These are phyloP conservation scores for Euphorbia celastroides DNA, from an alignment of 441 rosid genomes.

Conservation along the genomic window DNA sequence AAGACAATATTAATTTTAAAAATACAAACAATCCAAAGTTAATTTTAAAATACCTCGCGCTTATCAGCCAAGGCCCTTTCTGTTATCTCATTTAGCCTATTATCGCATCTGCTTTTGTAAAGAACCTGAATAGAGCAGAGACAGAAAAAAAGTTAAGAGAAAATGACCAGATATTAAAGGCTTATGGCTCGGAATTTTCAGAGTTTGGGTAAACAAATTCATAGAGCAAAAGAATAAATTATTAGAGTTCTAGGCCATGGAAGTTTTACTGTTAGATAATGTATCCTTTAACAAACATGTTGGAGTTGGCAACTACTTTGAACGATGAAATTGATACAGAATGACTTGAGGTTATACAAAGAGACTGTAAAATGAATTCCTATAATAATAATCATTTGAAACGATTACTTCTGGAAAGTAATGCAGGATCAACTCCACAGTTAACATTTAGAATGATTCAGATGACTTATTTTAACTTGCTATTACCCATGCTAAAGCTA, in stretches of 20 bases:
- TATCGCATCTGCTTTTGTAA: slow-evolving; percentile 94
- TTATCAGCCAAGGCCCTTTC: slow-evolving; percentile 93
- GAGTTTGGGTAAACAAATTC: background rate
- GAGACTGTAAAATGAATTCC: background rate
- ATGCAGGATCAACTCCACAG: too few relatives aligned
- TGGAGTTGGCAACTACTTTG: background rate
- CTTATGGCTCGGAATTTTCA: background rate
- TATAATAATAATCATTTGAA: background rate
- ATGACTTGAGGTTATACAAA: background rate
- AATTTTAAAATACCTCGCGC: slow-evolving; percentile 61
- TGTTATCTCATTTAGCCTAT: slow-evolving; percentile 81
- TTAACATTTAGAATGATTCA: background rate
- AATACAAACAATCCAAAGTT: slow-evolving; percentile 10
- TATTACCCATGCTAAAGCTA: background rate
- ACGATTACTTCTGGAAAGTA: background rate
- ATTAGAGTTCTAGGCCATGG: background rate
- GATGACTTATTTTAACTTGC: background rate
- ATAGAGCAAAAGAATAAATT: background rate
- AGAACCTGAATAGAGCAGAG: slow-evolving; percentile 47
- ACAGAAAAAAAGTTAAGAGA: slow-evolving; percentile 1
- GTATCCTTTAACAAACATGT: background rate
- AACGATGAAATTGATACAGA: background rate
- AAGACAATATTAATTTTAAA: slow-evolving; percentile 12
- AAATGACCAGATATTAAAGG: background rate
- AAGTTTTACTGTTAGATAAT: slow-evolving; percentile 1